Base-by-base conservation (phyloP, 176 grass and related monocot genomes). In the Raddia guianensis region DNA sequence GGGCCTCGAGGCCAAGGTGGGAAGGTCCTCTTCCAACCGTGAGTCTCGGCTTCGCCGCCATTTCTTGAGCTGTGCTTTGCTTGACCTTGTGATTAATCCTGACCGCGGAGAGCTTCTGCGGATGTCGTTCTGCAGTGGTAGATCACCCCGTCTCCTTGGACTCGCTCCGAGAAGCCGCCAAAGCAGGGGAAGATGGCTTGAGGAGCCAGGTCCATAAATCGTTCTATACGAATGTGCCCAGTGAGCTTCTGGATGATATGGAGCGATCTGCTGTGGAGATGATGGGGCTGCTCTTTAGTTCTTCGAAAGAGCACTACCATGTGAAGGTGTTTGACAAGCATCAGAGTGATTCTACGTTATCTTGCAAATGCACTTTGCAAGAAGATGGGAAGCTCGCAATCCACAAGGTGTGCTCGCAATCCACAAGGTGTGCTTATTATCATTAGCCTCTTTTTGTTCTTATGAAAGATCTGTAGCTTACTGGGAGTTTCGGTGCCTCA, bases 381-480 rank as follows among this genome's bases (percentile, higher is more conserved):
- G 56, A 87, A 61, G 87, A 89, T 84, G 84, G 84, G 16, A 60
- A 43, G 49, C 84, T 97, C 69, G 60, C 82, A 76, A 78, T 91
- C 61, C 81, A 70, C 74, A 91, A 91, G 86, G 94, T 97, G 52
- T 76, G 48, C 65, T n/a, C n/a, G n/a, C n/a, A n/a, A n/a, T n/a
- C n/a, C n/a, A n/a, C n/a, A n/a, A n/a, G n/a, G n/a, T n/a, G n/a
- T n/a, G n/a, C n/a, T 12, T 55, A 74, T 14, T 49, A n/a, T 34
- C 46, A 9, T 70, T 61, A 70, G 9, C 47, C 12, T 43, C 47
- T 71, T 15, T 53, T 67, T 68, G 21, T 32, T 71, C 16, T 73
- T 74, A 16, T 57, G 5, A 63, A 79, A 14, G 55, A 0, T 66
- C 51, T 76, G 58, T 57, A 42, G 46, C 67, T 4, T 76, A 48